Percentiles rank a stretch among this genome's conserved stretches.
These are phyloP conservation scores for Ganoderma sinense DNA, from an alignment of 1,284 basidiomycete genomes.

Conservation along the genomic window DNA sequence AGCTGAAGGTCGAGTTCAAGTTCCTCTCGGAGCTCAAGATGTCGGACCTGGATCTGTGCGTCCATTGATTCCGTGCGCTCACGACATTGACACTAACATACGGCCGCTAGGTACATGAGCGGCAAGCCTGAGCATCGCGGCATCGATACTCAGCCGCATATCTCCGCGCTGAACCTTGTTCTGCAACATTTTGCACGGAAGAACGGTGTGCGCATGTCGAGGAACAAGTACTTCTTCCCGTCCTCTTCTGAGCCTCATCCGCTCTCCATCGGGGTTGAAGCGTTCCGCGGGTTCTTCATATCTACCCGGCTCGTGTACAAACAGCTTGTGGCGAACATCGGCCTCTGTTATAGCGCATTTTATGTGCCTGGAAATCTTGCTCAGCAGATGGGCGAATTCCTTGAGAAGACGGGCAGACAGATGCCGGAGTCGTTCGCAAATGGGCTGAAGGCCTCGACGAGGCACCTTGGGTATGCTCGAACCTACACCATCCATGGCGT, in stretches of 20 bases:
- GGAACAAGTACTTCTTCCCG: conserved; percentile 70
- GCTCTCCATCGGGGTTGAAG: conserved; percentile 59
- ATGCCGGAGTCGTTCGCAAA: conserved; percentile 58
- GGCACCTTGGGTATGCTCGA: conserved; percentile 60
- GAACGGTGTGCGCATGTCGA: conserved; percentile 63
- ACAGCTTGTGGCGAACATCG: conserved; percentile 76
- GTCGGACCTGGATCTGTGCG: conserved; percentile 56
- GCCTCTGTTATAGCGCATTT: conserved; percentile 78
- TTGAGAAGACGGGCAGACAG: conserved; percentile 48
- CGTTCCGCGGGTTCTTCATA: conserved; percentile 71
- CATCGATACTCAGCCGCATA: conserved; percentile 59
- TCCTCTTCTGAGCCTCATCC: conserved; percentile 30
- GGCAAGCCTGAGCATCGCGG: conserved; percentile 50
- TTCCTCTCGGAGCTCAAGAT: conserved; percentile 54
- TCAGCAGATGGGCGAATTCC: conserved; percentile 59
- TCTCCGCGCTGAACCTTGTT: conserved; percentile 72
- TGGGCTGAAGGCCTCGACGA: conserved; percentile 63
- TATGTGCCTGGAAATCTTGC: conserved; percentile 68
- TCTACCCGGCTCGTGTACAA: conserved; percentile 71
- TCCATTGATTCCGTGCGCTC: conserved; percentile 11
- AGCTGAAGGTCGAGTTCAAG: conserved; percentile 61
- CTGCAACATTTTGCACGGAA: conserved; percentile 63
- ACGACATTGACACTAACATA: not conserved
- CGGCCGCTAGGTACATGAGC: conserved; percentile 53
- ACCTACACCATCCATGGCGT: conserved; percentile 59